Base-by-base conservation (phyloP, 106 monocot species). In the Apostasia shenzhenica region DNA sequence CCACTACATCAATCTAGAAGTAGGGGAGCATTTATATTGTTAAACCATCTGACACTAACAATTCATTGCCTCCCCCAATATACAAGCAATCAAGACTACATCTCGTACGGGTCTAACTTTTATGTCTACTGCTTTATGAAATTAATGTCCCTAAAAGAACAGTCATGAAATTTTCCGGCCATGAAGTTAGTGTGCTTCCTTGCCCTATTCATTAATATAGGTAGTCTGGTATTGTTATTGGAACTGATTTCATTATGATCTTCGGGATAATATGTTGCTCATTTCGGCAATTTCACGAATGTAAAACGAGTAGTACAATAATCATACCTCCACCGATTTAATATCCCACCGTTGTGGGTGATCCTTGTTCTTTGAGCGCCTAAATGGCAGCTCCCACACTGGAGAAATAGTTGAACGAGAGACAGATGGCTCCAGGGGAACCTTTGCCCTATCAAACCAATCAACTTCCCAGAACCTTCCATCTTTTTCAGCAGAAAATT, bases 381-480 rank as follows among this genome's bases (percentile, higher is more conserved):
- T 73, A 54, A 95, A 95, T 0, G 95, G 95, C 73, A 89, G 56
- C 52, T 86, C 95, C 91, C 92, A 95, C 43, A 39, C 41, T 1
- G 95, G 91, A 37, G 67, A 81, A 10, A 95, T 74, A 48, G 78
- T 61, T 5, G 68, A 54, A 4, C 91, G 84, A 38, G 86, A 77
- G 10, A 66, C 70, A 1, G 95, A 92, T 3, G 88, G 86, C 48
- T 95, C 95, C 70, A 86, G 57, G 0, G 72, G 88, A 61, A 89
- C 63, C 55, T 84, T 74, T 8, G 82, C 88, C 67, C 72, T 57
- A 40, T 77, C 88, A 55, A 95, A 92, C 95, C 95, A 95, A 63
- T 95, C 92, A 40, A 89, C 82, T 6, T 92, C 88, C 95, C 95
- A 95, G 45, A 74, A 66, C 73, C 82, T 79, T 13, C 86, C 92